A percentile compares a stretch with the other conserved stretches of the same genome.
phyloP scores from a whole-genome alignment of 768 basidiomycete genomes.

The Crassisporium funariophilum region DNA sequence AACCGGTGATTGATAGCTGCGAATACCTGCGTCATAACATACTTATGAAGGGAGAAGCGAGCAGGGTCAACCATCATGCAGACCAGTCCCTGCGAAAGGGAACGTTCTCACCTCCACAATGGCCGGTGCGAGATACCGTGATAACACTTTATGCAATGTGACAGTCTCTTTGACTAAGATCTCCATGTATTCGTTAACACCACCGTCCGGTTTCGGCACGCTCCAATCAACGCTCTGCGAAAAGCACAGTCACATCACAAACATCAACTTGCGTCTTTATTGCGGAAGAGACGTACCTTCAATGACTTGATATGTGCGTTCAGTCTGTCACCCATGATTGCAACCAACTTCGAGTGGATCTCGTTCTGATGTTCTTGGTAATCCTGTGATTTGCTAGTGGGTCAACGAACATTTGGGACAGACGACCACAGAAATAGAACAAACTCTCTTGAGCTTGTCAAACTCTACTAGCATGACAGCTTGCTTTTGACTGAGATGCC shows the following conservation, averaged over 20 bases:
- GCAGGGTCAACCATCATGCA: conserved; percentile 11
- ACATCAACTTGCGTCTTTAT: conserved; percentile 7
- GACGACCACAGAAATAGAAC: conserved; percentile 34
- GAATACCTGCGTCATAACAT: conserved; percentile 94
- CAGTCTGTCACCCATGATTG: conserved; percentile 97
- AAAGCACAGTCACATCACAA: conserved; percentile 5
- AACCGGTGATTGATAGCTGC: conserved; percentile 90
- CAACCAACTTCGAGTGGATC: conserved; percentile 95
- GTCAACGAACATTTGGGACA: neutral
- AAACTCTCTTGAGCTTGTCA: conserved; percentile 93
- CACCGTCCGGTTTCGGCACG: conserved; percentile 56
- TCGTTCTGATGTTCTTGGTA: conserved; percentile 99
- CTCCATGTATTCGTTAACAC: conserved; percentile 89
- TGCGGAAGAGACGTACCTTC: conserved; percentile 47
- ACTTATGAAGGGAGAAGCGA: conserved; percentile 42
- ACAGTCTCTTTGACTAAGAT: conserved; percentile 92
- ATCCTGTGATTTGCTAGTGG: conserved; percentile 69
- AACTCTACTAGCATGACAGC: conserved; percentile 97
- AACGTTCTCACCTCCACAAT: conserved; percentile 81
- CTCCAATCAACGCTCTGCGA: conserved; percentile 79
- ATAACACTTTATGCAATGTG: conserved; percentile 93
- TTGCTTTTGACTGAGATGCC: conserved; percentile 92
- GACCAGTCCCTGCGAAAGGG: conserved; percentile 6
- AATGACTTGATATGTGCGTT: conserved; percentile 82
- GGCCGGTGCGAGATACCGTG: conserved; percentile 78